A percentile compares a stretch with the other conserved stretches of the same genome.
These are phyloP conservation scores for Emiliania huxleyi DNA, from an alignment of 78 protist genomes.

Conservation along the genomic window DNA sequence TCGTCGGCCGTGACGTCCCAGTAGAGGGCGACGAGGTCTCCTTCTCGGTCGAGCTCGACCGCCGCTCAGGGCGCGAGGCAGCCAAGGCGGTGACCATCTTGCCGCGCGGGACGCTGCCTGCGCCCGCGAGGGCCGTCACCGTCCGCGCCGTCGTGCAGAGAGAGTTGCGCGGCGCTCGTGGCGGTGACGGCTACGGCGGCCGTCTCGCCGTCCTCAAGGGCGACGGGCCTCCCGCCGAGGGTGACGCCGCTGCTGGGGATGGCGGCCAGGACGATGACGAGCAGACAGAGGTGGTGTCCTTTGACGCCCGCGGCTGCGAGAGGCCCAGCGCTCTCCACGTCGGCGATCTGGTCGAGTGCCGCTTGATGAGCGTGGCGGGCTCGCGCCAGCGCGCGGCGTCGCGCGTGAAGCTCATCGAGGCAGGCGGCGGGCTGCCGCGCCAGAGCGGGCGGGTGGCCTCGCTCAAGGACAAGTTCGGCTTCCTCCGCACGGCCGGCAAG, in stretches of 20 bases:
- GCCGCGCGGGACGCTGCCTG: not conserved
- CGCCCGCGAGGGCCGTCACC: not conserved
- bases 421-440: not conserved
- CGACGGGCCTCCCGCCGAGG: not conserved
- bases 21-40: not conserved
- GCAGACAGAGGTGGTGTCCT: not conserved
- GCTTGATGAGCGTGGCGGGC: not conserved
- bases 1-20: too few species aligned
- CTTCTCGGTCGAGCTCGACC: not conserved
- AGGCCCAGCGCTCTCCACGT: not conserved
- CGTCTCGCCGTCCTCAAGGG: not conserved
- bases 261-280: too few species aligned
- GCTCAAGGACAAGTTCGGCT: not conserved
- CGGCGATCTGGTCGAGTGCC: not conserved
- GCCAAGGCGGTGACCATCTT: not conserved
- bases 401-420: not conserved
- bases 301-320: not conserved
- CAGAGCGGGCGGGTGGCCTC: not conserved
- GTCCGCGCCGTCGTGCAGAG: not conserved
- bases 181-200: not conserved
- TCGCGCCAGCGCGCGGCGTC: not conserved
- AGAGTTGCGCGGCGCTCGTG: not conserved
- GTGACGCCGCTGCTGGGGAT: too few species aligned
- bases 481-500: not conserved
- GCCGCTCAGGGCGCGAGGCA: not conserved